Base-by-base conservation (phyloP, 148 eudicot genomes). In the Gaultheria prostrata region DNA sequence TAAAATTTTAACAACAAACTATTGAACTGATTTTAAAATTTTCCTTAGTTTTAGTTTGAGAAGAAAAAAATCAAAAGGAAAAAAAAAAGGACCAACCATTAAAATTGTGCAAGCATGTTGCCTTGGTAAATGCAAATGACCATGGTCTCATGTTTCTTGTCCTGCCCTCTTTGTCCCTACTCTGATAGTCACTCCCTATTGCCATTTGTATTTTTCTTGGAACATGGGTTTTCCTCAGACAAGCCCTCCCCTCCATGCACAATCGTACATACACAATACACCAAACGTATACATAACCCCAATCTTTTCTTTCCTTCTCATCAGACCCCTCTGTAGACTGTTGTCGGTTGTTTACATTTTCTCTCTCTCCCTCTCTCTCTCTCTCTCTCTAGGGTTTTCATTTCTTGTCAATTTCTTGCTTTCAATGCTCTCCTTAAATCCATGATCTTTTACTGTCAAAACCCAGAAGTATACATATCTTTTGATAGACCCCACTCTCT, bases 401-500 rank as follows among this genome's bases (percentile, higher is more conserved):
- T 80, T 63, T 80, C 74, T 63, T 80, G 54, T 50, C 50, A 18
- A 65, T 43, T 28, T 11, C 39, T 48, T 80, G 32, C 72, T 46
- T 43, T 80, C 50, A 43, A 65, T 65, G 83, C 53, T 65, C 53
- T 46, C 73, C 73, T 61, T 50, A 33, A 81, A 72, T 57, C 53
- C 3, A 3, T 30, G 63, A 81, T 81, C 83, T 81, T 70, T 43
- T 49, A 49, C 76, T 28, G 46, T 11, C 28, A 32, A 30, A 59
- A 46, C 72, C 72, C 72, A 67, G 14, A 81, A 33, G 79, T 57
- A 69, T 57, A 69, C 45, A 57, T n/a, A 54, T 82, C 35, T 57
- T 82, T 82, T 75, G n/a, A 6, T 67, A 59, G 77, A 51, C 81
- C 83, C 79, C 86, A 81, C 45, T 45, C 45, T 45, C 12, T 35